Conservation (phyloP, 441 rosid species). For the Eruca vesicaria region DNA sequence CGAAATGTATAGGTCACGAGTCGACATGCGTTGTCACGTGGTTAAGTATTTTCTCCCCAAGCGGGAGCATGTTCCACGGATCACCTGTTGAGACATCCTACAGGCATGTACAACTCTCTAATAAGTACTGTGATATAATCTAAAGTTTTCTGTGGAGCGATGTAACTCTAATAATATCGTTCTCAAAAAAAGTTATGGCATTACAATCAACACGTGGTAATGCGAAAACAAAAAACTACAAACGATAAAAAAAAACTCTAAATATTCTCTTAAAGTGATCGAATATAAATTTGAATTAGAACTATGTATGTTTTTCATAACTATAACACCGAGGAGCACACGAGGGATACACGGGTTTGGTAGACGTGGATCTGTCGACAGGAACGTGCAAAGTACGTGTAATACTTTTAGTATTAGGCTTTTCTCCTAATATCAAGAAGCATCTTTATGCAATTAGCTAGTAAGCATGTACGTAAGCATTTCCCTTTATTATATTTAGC, state of each 20-base stretch:
- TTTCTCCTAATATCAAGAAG: not conserved
- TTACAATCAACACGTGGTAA: no score
- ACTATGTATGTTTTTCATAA: no score
- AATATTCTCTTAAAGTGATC: no score
- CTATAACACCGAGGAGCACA: not conserved
- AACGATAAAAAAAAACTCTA: no score
- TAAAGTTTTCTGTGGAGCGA: no score
- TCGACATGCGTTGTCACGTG: constrained; percentile 30
- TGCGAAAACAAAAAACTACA: not conserved
- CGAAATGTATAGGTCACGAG: no score
- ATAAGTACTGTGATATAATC: no score
- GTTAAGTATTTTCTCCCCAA: constrained; percentile 20
- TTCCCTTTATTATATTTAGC: not conserved
- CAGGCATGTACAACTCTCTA: not conserved
- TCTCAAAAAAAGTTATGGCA: no score
- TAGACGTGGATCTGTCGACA: not conserved
- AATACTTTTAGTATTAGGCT: not conserved
- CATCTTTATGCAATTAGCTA: not conserved
- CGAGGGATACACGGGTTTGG: constrained; percentile 12
- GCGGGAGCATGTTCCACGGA: constrained; percentile 9
- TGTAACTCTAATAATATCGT: no score
- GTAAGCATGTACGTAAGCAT: constrained; percentile 7
- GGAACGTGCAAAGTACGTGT: constrained; percentile 20
- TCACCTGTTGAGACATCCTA: constrained; percentile 13
- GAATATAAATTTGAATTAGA: no score